Percentiles rank a stretch among this genome's conserved stretches.
phyloP scores from a whole-genome alignment of 768 basidiomycete species.

The Solioccasus polychromus region DNA sequence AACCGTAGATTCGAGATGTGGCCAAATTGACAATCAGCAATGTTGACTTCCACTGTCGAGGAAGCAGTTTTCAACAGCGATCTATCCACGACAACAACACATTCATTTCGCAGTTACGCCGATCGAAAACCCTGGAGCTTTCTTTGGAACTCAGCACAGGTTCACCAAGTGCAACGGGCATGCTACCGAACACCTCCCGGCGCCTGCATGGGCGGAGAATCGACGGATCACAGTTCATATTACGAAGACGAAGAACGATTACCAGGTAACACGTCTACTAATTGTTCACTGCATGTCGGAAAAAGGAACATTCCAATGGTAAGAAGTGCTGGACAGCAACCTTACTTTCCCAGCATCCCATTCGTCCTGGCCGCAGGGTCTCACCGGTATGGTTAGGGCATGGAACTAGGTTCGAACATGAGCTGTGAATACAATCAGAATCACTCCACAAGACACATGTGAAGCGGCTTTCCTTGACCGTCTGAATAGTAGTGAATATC shows the following conservation, averaged over 20 bases:
- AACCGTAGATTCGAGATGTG: background rate
- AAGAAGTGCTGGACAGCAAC: background rate
- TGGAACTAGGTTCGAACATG: constrained; percentile 51
- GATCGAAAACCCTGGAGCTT: constrained; percentile 6
- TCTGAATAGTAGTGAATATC: constrained; percentile 78
- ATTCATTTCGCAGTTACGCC: constrained; percentile 10
- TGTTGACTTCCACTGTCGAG: too few species aligned
- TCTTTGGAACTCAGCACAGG: constrained; percentile 4
- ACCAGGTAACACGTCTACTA: constrained; percentile 15
- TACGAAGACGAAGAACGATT: constrained; percentile 11
- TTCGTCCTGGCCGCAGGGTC: background rate
- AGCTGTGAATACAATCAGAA: constrained; percentile 40
- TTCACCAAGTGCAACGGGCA: too few species aligned
- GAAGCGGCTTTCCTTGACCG: constrained; percentile 50
- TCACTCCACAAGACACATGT: background rate
- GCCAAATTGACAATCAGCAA: background rate
- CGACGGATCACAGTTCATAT: constrained; percentile 7
- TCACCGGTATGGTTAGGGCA: constrained; percentile 28
- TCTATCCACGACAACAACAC: constrained; percentile 11
- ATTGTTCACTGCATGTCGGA: constrained; percentile 5
- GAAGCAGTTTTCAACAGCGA: constrained; percentile 18
- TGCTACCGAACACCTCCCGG: too few species aligned
- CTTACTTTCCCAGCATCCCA: constrained; percentile 1
- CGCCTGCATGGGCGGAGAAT: constrained; percentile 23
- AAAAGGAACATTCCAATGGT: constrained; percentile 5